Evolutionary conservation across 139 green algal species (phyloP).

Genomic region (Asterochloris erici): DNA sequence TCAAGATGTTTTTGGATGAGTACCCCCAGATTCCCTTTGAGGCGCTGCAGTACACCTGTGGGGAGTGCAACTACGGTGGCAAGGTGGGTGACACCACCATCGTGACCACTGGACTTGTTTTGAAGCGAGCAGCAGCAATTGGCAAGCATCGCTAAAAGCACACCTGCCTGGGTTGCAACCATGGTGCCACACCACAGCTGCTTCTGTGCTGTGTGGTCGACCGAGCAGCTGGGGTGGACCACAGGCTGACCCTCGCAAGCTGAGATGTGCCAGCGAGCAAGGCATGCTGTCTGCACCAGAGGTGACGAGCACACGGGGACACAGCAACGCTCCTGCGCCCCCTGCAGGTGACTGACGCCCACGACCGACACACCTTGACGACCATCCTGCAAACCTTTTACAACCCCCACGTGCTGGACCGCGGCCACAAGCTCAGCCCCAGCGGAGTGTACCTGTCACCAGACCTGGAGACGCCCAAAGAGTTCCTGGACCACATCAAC

Average conservation of each 20-base stretch:
- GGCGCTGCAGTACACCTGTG: slow-evolving; percentile 75
- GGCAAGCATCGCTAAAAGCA: too few relatives aligned
- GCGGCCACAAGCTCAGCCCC: slow-evolving; percentile 39
- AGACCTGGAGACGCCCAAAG: slow-evolving; percentile 44
- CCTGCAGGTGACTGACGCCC: slow-evolving; percentile 63
- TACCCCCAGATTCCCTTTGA: slow-evolving; percentile 50
- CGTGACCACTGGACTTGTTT: too few relatives aligned
- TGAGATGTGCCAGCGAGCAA: too few relatives aligned
- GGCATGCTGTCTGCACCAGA: too few relatives aligned
- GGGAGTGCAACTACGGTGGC: slow-evolving; percentile 80
- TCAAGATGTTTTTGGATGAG: slow-evolving; percentile 72
- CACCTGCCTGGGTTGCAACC: too few relatives aligned
- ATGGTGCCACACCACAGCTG: too few relatives aligned
- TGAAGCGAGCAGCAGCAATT: too few relatives aligned
- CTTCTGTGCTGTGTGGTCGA: too few relatives aligned
- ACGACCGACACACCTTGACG: slow-evolving; percentile 75
- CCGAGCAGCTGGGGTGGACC: too few relatives aligned
- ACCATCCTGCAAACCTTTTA: slow-evolving; percentile 69
- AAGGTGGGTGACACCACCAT: slow-evolving; percentile 54
- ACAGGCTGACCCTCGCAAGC: too few relatives aligned
- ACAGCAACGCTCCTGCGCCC: too few relatives aligned
- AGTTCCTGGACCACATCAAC: slow-evolving; percentile 71
- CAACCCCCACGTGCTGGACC: slow-evolving; percentile 41
- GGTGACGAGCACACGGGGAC: too few relatives aligned
- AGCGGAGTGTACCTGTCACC: slow-evolving; percentile 56